Evolutionary conservation across 345 rosid genomes (phyloP).

Genomic region (Camelina hispida): DNA sequence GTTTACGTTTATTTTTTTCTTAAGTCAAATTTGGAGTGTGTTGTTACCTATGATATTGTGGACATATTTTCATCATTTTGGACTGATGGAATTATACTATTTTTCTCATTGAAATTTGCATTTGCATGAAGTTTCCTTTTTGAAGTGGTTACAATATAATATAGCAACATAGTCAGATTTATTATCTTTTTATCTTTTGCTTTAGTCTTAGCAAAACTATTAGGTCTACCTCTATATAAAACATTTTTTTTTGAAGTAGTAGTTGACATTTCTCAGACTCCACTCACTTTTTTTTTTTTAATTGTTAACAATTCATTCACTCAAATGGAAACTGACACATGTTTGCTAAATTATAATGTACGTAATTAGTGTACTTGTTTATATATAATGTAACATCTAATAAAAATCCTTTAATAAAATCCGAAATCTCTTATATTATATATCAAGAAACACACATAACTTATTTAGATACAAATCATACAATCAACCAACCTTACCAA

Average conservation of each 20-base stretch:
- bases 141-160: slow-evolving; percentile 22
- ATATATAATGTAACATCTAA: too few species aligned
- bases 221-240: slow-evolving; percentile 5
- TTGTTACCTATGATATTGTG: slow-evolving; percentile 29
- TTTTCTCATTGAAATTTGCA: slow-evolving; percentile 32
- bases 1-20: neutral
- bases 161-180: slow-evolving; percentile 17
- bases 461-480: too few species aligned
- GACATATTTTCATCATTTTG: slow-evolving; percentile 22
- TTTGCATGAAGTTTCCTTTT: slow-evolving; percentile 23
- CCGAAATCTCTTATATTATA: too few species aligned
- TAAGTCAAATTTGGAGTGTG: slow-evolving; percentile 21
- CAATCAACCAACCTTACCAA: too few species aligned
- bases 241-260: neutral
- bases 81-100: slow-evolving; percentile 29
- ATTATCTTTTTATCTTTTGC: slow-evolving; percentile 18
- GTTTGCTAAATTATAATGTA: too few species aligned
- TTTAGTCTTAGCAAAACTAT: slow-evolving; percentile 16
- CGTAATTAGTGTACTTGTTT: too few species aligned
- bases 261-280: slow-evolving; percentile 23
- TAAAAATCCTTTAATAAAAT: too few species aligned
- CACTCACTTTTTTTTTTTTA: slow-evolving; percentile 7
- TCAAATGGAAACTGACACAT: too few species aligned
- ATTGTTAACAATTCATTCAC: too few species aligned
- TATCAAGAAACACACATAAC: too few species aligned